These are phyloP conservation scores for Lumnitzera littorea DNA, from an alignment of 345 rosid genomes.

Conservation along the genomic window DNA sequence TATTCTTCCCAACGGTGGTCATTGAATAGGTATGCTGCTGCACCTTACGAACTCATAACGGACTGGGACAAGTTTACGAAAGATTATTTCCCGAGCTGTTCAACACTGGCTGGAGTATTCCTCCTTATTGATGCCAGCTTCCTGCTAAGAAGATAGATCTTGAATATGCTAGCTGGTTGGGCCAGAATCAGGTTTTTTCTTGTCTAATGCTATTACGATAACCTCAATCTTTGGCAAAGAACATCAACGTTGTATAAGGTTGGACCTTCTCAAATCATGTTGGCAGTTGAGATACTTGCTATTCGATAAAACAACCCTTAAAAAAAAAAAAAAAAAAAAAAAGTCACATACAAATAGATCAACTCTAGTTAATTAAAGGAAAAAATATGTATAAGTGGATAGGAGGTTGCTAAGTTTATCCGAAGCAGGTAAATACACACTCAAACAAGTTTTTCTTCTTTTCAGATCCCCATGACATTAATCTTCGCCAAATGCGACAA, in stretches of 20 bases:
- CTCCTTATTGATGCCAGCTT: conserved; percentile 90
- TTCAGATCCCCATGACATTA: conserved; percentile 89
- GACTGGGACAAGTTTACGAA: conserved; percentile 85
- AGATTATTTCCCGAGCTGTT: conserved; percentile 78
- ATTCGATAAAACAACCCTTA: too few relatives aligned
- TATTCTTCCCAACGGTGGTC: not conserved
- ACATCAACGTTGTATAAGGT: too few relatives aligned
- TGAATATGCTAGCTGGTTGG: conserved; percentile 96
- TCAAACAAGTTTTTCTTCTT: not conserved
- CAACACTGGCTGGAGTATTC: conserved; percentile 78
- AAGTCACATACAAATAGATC: too few relatives aligned
- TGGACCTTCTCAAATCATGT: too few relatives aligned
- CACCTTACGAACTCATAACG: conserved; percentile 70
- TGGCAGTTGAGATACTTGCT: too few relatives aligned
- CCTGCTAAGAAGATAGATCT: conserved; percentile 84
- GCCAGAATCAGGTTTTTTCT: conserved; percentile 73
- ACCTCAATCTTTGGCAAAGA: too few relatives aligned
- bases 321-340: too few relatives aligned
- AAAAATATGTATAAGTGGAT: too few relatives aligned
- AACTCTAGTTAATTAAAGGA: too few relatives aligned
- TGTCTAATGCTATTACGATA: not conserved
- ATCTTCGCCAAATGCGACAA: conserved; percentile 94
- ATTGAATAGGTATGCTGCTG: conserved; percentile 70
- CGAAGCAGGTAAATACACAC: not conserved
- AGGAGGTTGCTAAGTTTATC: not conserved